A percentile compares a stretch with the other conserved stretches of the same genome.
Evolutionary conservation across 106 monocot genomes (phyloP).

Genomic region (Gastrodia elata): DNA sequence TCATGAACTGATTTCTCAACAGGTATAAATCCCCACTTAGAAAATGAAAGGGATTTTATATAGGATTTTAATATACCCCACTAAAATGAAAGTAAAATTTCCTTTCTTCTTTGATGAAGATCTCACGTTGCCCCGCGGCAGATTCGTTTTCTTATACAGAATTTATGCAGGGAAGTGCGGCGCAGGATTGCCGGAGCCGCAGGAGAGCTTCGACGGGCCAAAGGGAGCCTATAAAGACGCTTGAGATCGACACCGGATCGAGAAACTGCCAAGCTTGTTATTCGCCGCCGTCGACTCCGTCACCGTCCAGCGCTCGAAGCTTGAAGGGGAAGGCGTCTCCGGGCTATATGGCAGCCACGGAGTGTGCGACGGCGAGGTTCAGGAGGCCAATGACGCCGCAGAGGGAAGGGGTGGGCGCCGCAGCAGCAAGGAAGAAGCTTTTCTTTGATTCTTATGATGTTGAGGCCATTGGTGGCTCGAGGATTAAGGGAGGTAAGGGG

Average conservation of each 20-base stretch:
- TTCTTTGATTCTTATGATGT: not conserved
- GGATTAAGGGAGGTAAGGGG: not conserved
- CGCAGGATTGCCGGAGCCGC: constrained; percentile 46
- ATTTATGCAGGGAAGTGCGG: constrained; percentile 39
- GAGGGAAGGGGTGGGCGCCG: not conserved
- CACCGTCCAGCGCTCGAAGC: constrained; percentile 51
- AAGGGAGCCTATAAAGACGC: constrained; percentile 70
- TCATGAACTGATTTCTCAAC: constrained; percentile 57
- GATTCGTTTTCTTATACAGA: constrained; percentile 12
- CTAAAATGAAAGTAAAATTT: not conserved
- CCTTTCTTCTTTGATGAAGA: not conserved
- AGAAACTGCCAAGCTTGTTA: constrained; percentile 14
- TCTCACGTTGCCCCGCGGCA: constrained; percentile 7
- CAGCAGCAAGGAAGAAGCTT: constrained; percentile 5
- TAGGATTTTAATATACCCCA: not conserved
- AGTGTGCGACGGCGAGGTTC: constrained; percentile 40
- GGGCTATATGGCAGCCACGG: constrained; percentile 52
- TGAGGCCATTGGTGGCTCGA: not conserved
- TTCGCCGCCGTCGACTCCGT: constrained; percentile 52
- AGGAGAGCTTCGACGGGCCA: constrained; percentile 60
- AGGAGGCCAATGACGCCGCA: constrained; percentile 19
- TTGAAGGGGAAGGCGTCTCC: constrained; percentile 57
- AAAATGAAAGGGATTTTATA: too few relatives aligned
- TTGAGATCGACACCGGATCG: constrained; percentile 49
- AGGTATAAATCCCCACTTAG: constrained; percentile 22